These are phyloP conservation scores for Bauhinia variegata DNA, from an alignment of 306 rosid genomes.

Conservation along the genomic window DNA sequence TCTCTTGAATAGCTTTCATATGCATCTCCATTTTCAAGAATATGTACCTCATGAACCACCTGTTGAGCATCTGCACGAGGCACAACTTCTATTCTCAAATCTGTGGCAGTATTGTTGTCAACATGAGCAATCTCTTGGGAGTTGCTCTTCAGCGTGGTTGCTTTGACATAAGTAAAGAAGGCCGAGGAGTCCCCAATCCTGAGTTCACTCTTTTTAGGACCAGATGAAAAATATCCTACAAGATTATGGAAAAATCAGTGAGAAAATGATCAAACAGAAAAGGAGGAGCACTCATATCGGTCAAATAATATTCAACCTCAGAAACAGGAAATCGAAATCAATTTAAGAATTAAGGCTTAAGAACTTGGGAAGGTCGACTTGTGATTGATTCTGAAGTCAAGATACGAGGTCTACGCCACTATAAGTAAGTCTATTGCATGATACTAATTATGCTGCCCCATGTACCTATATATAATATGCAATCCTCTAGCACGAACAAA, in stretches of 20 bases:
- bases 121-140: slow-evolving; percentile 50
- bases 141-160: slow-evolving; percentile 46
- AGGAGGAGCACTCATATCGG: slow-evolving; percentile 10
- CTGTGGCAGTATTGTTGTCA: slow-evolving; percentile 45
- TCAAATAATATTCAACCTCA: slow-evolving; percentile 13
- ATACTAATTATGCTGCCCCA: slow-evolving; percentile 15
- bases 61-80: slow-evolving; percentile 48
- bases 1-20: slow-evolving; percentile 67
- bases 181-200: slow-evolving; percentile 97
- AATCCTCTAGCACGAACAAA: slow-evolving; percentile 12
- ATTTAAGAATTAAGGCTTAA: slow-evolving; percentile 8
- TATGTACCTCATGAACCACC: slow-evolving; percentile 45
- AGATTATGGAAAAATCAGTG: slow-evolving; percentile 24
- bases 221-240: slow-evolving; percentile 62
- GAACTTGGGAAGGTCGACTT: background rate
- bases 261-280: slow-evolving; percentile 12
- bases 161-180: slow-evolving; percentile 86
- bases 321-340: slow-evolving; percentile 12
- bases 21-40: slow-evolving; percentile 62
- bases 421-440: slow-evolving; percentile 25
- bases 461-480: slow-evolving; percentile 24
- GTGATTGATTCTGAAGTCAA: background rate
- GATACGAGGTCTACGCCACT: slow-evolving; percentile 9
- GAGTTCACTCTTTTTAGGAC: slow-evolving; percentile 81
- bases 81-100: slow-evolving; percentile 45